phyloP scores from a whole-genome alignment of 371 early-diverging fungal species.

The Mucor circinelloides region DNA sequence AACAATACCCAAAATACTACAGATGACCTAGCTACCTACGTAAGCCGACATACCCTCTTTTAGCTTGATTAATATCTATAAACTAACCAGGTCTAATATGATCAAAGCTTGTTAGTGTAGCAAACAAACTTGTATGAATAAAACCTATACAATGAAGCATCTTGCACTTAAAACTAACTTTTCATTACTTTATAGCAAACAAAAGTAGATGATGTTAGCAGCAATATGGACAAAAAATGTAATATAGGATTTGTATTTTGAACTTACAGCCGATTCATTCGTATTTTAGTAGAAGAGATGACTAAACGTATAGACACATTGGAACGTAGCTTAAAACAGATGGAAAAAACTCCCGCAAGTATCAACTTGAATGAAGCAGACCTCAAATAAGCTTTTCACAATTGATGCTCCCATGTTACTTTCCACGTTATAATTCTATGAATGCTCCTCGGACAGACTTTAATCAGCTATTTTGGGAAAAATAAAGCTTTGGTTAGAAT shows the following conservation, averaged over 20 bases:
- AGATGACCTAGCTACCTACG: conserved; percentile 18
- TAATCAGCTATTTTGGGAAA: too few relatives aligned
- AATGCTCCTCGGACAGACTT: too few relatives aligned
- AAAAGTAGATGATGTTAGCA: conserved; percentile 13
- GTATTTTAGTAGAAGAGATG: conserved; percentile 22
- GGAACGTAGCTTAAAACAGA: conserved; percentile 22
- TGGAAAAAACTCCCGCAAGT: not conserved
- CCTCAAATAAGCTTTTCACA: not conserved
- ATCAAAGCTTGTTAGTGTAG: conserved; percentile 15
- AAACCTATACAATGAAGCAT: not conserved
- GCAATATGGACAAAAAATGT: conserved; percentile 17
- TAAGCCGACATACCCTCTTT: not conserved
- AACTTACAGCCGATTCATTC: not conserved
- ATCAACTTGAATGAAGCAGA: not conserved
- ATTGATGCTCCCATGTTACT: too few relatives aligned
- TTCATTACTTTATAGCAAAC: conserved; percentile 12
- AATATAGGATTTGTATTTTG: not conserved
- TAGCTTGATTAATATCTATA: not conserved
- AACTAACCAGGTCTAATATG: not conserved
- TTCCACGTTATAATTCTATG: too few relatives aligned
- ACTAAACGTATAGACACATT: conserved; percentile 15
- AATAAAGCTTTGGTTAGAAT: too few relatives aligned
- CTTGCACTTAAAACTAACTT: not conserved
- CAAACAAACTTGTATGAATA: conserved; percentile 20
- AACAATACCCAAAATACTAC: not conserved